Conservation (phyloP, 1,284 basidiomycete genomes). For the Cryptococcus sp. region DNA sequence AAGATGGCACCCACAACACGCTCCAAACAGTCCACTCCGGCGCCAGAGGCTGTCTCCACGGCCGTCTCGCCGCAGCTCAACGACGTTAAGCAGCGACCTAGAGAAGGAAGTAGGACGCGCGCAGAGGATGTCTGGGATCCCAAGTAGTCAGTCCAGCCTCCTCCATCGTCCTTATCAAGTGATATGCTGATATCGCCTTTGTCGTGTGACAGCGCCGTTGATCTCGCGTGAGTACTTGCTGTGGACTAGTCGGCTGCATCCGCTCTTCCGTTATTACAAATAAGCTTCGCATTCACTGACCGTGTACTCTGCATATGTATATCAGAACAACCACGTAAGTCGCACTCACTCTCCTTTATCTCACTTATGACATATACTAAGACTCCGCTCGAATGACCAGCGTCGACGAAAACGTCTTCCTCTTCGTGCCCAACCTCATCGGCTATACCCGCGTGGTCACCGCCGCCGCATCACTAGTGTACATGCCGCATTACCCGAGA, state of each 20-base stretch:
- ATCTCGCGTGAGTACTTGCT: slow-evolving; percentile 43
- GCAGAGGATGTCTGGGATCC: slow-evolving; percentile 51
- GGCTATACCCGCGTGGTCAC: slow-evolving; percentile 91
- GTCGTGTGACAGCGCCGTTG: slow-evolving; percentile 38
- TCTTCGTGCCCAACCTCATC: slow-evolving; percentile 96
- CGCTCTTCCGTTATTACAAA: neutral
- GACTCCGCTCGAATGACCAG: slow-evolving; percentile 10
- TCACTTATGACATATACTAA: neutral
- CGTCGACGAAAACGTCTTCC: slow-evolving; percentile 79
- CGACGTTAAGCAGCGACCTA: slow-evolving; percentile 22
- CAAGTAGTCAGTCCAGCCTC: slow-evolving; percentile 48
- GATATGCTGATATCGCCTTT: neutral
- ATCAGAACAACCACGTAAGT: slow-evolving; percentile 45
- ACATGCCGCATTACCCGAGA: slow-evolving; percentile 92
- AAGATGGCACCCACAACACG: slow-evolving; percentile 40
- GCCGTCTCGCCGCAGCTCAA: slow-evolving; percentile 10
- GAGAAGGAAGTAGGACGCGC: slow-evolving; percentile 41
- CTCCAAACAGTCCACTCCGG: slow-evolving; percentile 38
- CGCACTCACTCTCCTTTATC: neutral
- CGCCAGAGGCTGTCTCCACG: slow-evolving; percentile 10
- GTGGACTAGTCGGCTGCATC: neutral
- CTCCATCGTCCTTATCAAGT: neutral
- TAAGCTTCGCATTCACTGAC: no score
- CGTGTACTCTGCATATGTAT: neutral
- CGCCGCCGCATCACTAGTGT: slow-evolving; percentile 85